Percentiles rank a stretch among this genome's conserved stretches.
These are phyloP conservation scores for Globisporangium barbulae DNA, from an alignment of 352 stramenopile genomes.

Conservation along the genomic window DNA sequence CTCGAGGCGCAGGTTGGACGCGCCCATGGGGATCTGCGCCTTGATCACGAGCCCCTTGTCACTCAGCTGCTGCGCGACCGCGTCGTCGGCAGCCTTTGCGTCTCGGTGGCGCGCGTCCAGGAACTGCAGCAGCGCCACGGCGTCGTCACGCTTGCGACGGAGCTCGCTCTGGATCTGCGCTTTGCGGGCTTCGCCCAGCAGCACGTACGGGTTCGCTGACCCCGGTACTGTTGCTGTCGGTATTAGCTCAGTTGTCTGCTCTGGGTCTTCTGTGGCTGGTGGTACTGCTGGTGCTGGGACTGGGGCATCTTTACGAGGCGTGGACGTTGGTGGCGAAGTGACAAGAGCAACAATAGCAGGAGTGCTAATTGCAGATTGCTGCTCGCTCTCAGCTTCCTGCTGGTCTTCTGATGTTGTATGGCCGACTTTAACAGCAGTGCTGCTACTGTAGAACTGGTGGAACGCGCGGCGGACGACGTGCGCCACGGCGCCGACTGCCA, in stretches of 20 bases:
- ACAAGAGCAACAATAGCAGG: neutral
- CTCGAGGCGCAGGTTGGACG: conserved; percentile 51
- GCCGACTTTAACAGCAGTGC: neutral
- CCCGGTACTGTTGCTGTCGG: neutral
- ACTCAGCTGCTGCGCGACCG: conserved; percentile 41
- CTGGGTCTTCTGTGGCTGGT: neutral
- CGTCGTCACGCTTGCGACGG: conserved; percentile 28
- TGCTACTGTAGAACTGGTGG: conserved; percentile 40
- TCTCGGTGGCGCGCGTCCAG: conserved; percentile 45
- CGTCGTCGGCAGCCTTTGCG: conserved; percentile 38
- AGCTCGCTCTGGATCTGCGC: conserved; percentile 31
- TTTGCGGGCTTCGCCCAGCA: conserved; percentile 33
- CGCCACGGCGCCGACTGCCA: conserved; percentile 64
- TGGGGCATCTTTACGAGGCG: neutral
- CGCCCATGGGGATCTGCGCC: conserved; percentile 69
- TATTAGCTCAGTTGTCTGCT: neutral
- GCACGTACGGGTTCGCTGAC: conserved; percentile 29
- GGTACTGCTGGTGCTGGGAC: neutral
- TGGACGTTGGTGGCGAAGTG: neutral
- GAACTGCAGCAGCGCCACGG: conserved; percentile 37
- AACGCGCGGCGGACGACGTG: conserved; percentile 79
- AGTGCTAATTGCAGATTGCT: neutral
- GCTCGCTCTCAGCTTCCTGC: neutral
- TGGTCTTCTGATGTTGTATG: neutral
- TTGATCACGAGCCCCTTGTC: conserved; percentile 61